Evolutionary conservation across 805 yeast genomes (phyloP).

Genomic region (Yarrowia sp.): DNA sequence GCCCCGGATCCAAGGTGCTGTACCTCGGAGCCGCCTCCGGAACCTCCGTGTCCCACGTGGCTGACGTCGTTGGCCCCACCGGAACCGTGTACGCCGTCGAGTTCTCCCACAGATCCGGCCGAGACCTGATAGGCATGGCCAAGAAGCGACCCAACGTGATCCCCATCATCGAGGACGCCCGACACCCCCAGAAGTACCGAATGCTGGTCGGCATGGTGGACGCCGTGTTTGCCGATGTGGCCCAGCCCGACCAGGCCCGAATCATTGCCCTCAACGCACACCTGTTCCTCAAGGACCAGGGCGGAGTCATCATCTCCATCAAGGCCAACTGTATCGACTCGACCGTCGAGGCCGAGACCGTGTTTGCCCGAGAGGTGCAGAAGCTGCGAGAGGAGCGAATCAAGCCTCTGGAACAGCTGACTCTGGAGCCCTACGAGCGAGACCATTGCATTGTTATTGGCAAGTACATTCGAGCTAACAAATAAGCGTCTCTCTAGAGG

Average conservation of each 20-base stretch:
- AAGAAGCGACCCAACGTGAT: conserved; percentile 99
- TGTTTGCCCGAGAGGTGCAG: conserved; percentile 98
- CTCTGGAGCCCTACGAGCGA: conserved; percentile 99
- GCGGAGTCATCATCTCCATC: conserved; percentile 98
- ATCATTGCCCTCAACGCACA: conserved; percentile 98
- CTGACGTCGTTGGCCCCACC: conserved; percentile 98
- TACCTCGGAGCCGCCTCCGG: conserved; percentile 99
- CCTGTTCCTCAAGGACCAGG: conserved; percentile 96
- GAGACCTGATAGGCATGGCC: conserved; percentile 99
- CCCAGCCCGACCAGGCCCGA: conserved; percentile 99
- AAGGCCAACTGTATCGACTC: conserved; percentile 99
- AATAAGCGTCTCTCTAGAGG: conserved; percentile 39
- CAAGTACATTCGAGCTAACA: conserved; percentile 89
- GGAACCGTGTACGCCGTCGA: conserved; percentile 99
- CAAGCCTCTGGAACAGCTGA: conserved; percentile 97
- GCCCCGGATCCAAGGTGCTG: conserved; percentile 96
- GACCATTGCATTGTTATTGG: conserved; percentile 99
- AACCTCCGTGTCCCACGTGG: conserved; percentile 97
- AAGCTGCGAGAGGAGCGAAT: conserved; percentile 98
- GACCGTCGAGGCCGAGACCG: conserved; percentile 99
- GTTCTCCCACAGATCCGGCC: conserved; percentile 99
- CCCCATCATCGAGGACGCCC: conserved; percentile 99
- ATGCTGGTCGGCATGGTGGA: conserved; percentile 99
- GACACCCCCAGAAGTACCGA: conserved; percentile 99
- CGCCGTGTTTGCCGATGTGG: conserved; percentile 98